phyloP scores from a whole-genome alignment of 192 early-diverging fungal genomes.

The Coemansia sp. region DNA sequence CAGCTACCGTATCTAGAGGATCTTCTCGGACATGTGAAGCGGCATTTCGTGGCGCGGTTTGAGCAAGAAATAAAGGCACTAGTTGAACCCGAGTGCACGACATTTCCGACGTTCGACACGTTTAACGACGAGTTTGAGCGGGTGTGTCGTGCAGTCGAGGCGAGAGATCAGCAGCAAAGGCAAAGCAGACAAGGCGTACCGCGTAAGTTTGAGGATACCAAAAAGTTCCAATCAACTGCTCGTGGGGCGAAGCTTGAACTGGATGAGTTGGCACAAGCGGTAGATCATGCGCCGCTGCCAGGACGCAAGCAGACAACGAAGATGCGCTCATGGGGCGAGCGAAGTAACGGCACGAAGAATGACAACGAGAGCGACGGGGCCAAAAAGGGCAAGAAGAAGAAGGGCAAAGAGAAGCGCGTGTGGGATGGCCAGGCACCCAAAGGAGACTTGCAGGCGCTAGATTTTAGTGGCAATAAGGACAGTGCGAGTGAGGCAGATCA shows the following conservation, averaged over 20 bases:
- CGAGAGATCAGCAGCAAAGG: slow-evolving; percentile 53
- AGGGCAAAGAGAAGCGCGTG: slow-evolving; percentile 63
- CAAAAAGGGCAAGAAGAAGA: slow-evolving; percentile 51
- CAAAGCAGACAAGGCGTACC: slow-evolving; percentile 58
- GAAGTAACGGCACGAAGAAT: slow-evolving; percentile 6
- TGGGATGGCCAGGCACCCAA: slow-evolving; percentile 67
- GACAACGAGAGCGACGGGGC: slow-evolving; percentile 13
- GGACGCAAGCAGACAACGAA: slow-evolving; percentile 15
- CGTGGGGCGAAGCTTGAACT: slow-evolving; percentile 57
- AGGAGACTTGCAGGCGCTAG: slow-evolving; percentile 51
- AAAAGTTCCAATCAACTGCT: slow-evolving; percentile 66
- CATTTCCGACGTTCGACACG: slow-evolving; percentile 36
- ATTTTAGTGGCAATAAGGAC: slow-evolving; percentile 36
- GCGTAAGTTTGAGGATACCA: slow-evolving; percentile 78
- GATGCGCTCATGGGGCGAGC: slow-evolving; percentile 43
- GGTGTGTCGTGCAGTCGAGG: slow-evolving; percentile 65
- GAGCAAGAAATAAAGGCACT: slow-evolving; percentile 29
- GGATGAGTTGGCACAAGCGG: slow-evolving; percentile 45
- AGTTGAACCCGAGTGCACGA: slow-evolving; percentile 11
- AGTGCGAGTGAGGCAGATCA: slow-evolving; percentile 10
- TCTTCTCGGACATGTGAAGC: slow-evolving; percentile 67
- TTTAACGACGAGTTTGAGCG: slow-evolving; percentile 76
- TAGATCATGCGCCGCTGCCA: slow-evolving; percentile 8
- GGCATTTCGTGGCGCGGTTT: slow-evolving; percentile 66
- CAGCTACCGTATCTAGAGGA: slow-evolving; percentile 84